Percentiles rank a stretch among this genome's conserved stretches.
Evolutionary conservation across 2,329 filamentous ascomycete genomes (phyloP).

Genomic region (Orbilia ellipsospora): DNA sequence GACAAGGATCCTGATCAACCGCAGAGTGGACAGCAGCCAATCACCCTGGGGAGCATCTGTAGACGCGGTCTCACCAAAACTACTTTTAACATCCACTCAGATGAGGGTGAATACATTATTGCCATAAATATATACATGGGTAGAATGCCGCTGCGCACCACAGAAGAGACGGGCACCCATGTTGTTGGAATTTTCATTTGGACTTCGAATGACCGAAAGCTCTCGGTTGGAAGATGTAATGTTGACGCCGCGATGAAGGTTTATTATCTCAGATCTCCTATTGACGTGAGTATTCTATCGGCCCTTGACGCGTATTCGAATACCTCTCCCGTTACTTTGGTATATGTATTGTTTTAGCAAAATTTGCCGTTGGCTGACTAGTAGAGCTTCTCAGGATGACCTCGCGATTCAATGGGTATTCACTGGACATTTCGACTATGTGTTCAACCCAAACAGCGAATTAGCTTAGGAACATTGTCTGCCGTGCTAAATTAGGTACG

Average conservation of each 20-base stretch:
- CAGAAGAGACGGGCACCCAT: background rate
- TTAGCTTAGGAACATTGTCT: background rate
- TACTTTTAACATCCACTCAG: slow-evolving; percentile 7
- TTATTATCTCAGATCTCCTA: slow-evolving; percentile 13
- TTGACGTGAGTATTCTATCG: slow-evolving; percentile 11
- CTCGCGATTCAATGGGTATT: slow-evolving; percentile 32
- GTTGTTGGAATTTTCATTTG: slow-evolving; percentile 25
- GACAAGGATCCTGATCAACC: slow-evolving; percentile 16
- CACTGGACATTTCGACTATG: slow-evolving; percentile 17
- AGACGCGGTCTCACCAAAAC: background rate
- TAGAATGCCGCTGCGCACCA: background rate
- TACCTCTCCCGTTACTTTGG: no score
- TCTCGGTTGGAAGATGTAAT: slow-evolving; percentile 22
- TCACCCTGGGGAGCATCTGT: slow-evolving; percentile 13
- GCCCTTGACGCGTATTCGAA: no score
- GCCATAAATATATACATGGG: slow-evolving; percentile 20
- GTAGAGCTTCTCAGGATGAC: slow-evolving; percentile 6
- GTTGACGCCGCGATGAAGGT: slow-evolving; percentile 17
- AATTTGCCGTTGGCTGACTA: background rate
- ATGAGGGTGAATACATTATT: slow-evolving; percentile 25
- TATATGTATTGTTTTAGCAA: no score
- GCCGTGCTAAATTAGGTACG: background rate
- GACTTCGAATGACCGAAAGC: slow-evolving; percentile 24
- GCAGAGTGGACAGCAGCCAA: background rate
- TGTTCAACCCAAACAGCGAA: slow-evolving; percentile 1